These are phyloP conservation scores for Alternaria burnsii DNA, from an alignment of 2,329 filamentous ascomycete species.

Conservation along the genomic window DNA sequence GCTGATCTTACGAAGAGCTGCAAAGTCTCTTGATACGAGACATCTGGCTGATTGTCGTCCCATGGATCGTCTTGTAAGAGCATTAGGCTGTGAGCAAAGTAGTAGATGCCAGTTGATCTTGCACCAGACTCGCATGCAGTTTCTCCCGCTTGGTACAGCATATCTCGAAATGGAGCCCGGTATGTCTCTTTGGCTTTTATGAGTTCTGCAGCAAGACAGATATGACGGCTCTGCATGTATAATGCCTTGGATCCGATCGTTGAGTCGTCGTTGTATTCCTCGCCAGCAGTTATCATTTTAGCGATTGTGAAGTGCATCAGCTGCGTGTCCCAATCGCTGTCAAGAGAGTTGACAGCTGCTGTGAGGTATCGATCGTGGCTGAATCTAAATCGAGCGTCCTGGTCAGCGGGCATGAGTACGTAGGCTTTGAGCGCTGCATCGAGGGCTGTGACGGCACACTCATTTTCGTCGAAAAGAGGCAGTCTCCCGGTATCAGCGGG, in stretches of 20 bases:
- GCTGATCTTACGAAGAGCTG: constrained; percentile 75
- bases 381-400: constrained; percentile 86
- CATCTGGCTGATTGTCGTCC: constrained; percentile 73
- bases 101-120: constrained; percentile 80
- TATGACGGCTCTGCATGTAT: constrained; percentile 81
- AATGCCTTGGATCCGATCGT: constrained; percentile 59
- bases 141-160: constrained; percentile 81
- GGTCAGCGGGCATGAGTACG: constrained; percentile 81
- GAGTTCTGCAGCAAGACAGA: constrained; percentile 78
- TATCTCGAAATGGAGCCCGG: constrained; percentile 73
- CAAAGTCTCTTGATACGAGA: constrained; percentile 85
- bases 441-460: constrained; percentile 79
- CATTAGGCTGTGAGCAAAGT: constrained; percentile 77
- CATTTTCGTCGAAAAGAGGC: constrained; percentile 63
- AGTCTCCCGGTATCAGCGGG: constrained; percentile 54
- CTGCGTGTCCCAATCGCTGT: constrained; percentile 63
- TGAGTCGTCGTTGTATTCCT: constrained; percentile 63
- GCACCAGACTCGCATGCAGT: constrained; percentile 83
- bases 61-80: constrained; percentile 84
- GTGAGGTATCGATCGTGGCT: constrained; percentile 87
- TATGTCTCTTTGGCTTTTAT: constrained; percentile 71
- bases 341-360: constrained; percentile 69
- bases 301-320: constrained; percentile 90
- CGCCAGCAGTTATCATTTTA: constrained; percentile 79
- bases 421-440: constrained; percentile 82